Base-by-base conservation (phyloP, 257 asterid genomes). In the Salvia splendens region DNA sequence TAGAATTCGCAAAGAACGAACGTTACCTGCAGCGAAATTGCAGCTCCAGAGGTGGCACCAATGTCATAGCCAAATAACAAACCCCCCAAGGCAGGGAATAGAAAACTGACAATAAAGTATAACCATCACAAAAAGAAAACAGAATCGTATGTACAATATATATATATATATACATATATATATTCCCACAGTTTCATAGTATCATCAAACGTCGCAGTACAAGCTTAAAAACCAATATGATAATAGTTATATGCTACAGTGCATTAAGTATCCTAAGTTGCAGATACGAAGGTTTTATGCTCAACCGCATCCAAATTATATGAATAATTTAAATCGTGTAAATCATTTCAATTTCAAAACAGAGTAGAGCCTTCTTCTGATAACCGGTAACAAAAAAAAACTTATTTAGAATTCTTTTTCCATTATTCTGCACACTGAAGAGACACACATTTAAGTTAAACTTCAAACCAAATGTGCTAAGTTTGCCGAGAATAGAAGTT, bases 21-120 rank as follows among this genome's bases (percentile, higher is more conserved):
- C 14, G 72, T 36, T 79, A 92, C 98, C 96, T 81, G 94, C 86
- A 93, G 79, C 38, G 97, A 86, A 81, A 93, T 73, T 6, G 91
- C 82, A 65, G 99, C 99, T 72, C 99, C 97, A 41, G 99, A 93
- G 61, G 99, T 93, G 45, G 99, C 99, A 69, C 97, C 99, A 16
- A 90, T 93, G 80, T 93, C 97, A 70, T 93, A 93, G 57, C 99
- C 99, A 76, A 93, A 93, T 75, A 93, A 78, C 64, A 90, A 78
- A 70, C 97, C 98, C 48, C 99, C 99, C 79, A 93, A 75, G 14
- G 99, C 97, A 15, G 97, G 97, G 77, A 93, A 93, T 45, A 93
- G 49, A 65, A 93, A 93, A 61, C 99, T 93, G 92, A 69, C 52
- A 71, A 73, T 72, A 24, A 46, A 65, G 58, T 55, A 42, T 35